Conservation (phyloP, 2,329 filamentous ascomycete genomes). For the Corinectria fuckeliana region DNA sequence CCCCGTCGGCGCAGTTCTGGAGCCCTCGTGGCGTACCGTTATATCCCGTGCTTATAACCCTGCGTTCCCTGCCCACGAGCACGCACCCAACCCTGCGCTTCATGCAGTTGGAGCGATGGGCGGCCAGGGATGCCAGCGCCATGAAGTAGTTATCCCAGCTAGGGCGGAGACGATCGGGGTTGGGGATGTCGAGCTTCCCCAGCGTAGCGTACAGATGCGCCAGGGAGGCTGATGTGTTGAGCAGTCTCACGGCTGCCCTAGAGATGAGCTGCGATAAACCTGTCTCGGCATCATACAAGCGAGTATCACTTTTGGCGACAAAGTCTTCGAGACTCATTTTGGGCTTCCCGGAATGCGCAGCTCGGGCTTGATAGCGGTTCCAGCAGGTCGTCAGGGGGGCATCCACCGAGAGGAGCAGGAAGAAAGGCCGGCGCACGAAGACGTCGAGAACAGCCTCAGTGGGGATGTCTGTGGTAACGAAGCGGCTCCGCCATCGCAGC, state of each 20-base stretch:
- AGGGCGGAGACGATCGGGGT: constrained; percentile 81
- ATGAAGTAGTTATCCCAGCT: constrained; percentile 99
- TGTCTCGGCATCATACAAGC: constrained; percentile 72
- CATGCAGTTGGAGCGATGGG: constrained; percentile 96
- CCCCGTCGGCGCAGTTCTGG: constrained; percentile 90
- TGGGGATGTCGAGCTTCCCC: constrained; percentile 75
- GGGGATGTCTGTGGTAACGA: constrained; percentile 85
- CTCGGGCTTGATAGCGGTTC: constrained; percentile 69
- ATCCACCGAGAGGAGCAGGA: constrained; percentile 90
- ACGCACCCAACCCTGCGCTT: constrained; percentile 96
- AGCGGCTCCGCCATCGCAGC: constrained; percentile 79
- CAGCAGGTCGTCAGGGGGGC: constrained; percentile 86
- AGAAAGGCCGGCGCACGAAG: constrained; percentile 83
- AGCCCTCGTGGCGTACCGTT: constrained; percentile 94
- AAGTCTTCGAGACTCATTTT: constrained; percentile 60
- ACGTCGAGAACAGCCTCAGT: constrained; percentile 75
- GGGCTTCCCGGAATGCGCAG: constrained; percentile 26
- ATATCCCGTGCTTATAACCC: constrained; percentile 95
- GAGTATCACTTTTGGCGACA: constrained; percentile 67
- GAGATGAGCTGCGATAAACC: constrained; percentile 81
- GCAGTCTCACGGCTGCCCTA: constrained; percentile 80
- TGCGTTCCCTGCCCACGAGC: constrained; percentile 77
- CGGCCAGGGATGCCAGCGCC: constrained; percentile 90
- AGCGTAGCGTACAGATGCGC: constrained; percentile 76
- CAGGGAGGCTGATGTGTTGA: constrained; percentile 81